These are phyloP conservation scores for Sporothrix inflata DNA, from an alignment of 2,329 filamentous ascomycete genomes.

Conservation along the genomic window DNA sequence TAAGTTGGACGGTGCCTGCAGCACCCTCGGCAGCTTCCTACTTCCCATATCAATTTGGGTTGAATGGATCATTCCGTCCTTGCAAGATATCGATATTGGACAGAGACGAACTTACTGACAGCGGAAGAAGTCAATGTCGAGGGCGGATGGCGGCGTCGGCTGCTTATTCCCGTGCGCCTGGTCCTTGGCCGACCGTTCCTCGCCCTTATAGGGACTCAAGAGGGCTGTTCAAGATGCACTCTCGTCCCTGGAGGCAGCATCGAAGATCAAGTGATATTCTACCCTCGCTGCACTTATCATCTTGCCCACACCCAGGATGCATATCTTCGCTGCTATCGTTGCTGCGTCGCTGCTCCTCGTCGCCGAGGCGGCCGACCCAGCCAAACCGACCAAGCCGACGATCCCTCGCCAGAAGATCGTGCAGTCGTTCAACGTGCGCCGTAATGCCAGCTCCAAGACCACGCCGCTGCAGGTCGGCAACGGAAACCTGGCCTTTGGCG, in stretches of 20 bases:
- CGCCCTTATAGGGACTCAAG: background rate
- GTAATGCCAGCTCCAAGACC: conserved; percentile 51
- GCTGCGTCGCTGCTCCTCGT: conserved; percentile 11
- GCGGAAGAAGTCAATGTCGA: background rate
- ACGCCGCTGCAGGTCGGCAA: conserved; percentile 58
- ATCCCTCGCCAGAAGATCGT: conserved; percentile 44
- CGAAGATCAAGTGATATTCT: background rate
- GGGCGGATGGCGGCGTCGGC: background rate
- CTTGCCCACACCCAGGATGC: background rate
- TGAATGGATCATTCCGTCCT: background rate
- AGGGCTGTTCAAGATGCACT: background rate
- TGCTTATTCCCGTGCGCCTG: background rate
- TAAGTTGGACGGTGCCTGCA: conserved; percentile 6
- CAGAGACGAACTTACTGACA: background rate
- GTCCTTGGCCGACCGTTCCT: background rate
- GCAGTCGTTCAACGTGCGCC: conserved; percentile 50
- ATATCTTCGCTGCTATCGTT: background rate
- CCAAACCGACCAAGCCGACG: conserved; percentile 12
- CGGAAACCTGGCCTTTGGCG: conserved; percentile 54
- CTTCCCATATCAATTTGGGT: background rate
- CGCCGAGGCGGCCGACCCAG: background rate
- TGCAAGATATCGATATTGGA: background rate
- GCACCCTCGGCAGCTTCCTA: background rate
- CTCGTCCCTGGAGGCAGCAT: background rate
- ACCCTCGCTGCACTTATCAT: background rate